Conservation (phyloP, 2,329 filamentous ascomycete species). For the Tolypocladium ovalisporum region DNA sequence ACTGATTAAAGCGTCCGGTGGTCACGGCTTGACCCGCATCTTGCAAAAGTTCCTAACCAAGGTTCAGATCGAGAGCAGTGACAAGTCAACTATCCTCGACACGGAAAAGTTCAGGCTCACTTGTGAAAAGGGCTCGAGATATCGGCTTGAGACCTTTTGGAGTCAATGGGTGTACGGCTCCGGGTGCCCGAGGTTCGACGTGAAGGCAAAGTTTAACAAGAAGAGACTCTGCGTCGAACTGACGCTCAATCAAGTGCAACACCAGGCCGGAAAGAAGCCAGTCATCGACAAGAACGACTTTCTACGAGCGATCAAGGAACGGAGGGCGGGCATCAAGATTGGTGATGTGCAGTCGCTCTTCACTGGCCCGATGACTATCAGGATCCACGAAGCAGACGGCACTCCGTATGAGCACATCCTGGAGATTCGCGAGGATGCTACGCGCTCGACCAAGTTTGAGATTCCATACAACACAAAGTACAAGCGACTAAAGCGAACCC, state of each 20-base stretch:
- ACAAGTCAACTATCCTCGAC: conserved; percentile 62
- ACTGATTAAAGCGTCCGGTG: conserved; percentile 71
- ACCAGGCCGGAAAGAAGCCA: conserved; percentile 27
- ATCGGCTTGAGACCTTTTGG: conserved; percentile 83
- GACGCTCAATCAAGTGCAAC: conserved; percentile 68
- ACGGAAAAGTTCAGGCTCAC: conserved; percentile 66
- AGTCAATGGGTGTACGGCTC: conserved; percentile 83
- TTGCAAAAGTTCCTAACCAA: conserved; percentile 79
- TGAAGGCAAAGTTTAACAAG: conserved; percentile 90
- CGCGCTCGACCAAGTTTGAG: conserved; percentile 67
- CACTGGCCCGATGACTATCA: conserved; percentile 92
- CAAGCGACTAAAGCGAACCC: conserved; percentile 86
- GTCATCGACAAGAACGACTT: conserved; percentile 64
- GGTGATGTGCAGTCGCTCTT: conserved; percentile 69
- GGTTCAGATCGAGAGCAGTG: conserved; percentile 54
- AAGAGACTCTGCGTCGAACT: conserved; percentile 94
- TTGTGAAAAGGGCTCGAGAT: conserved; percentile 82
- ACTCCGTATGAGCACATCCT: conserved; percentile 98
- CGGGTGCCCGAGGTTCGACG: conserved; percentile 79
- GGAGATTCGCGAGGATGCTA: conserved; percentile 78
- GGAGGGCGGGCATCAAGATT: conserved; percentile 55
- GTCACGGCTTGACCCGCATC: conserved; percentile 75
- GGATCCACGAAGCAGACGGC: conserved; percentile 95
- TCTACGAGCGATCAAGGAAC: conserved; percentile 74
- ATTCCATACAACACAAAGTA: conserved; percentile 99